Conservation (phyloP, 2,329 filamentous ascomycete genomes). For the Calonectria montana region DNA sequence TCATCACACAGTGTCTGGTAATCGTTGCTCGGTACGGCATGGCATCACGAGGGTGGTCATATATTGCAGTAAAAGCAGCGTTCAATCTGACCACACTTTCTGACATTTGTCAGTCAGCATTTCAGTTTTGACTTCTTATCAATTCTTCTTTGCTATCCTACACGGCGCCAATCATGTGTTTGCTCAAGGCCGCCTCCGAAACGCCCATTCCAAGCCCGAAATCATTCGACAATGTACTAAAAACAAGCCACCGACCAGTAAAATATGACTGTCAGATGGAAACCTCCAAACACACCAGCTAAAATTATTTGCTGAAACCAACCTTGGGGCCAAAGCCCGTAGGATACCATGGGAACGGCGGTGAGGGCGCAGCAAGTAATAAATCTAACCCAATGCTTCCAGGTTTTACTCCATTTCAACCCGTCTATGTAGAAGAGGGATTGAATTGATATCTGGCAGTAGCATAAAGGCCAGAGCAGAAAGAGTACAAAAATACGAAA, state of each 20-base stretch:
- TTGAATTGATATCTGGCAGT: not conserved
- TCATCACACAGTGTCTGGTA: too few species aligned
- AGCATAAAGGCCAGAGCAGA: not conserved
- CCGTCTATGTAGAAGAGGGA: not conserved
- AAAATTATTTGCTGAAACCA: not conserved
- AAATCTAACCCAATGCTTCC: not conserved
- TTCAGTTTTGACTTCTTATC: too few species aligned
- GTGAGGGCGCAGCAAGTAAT: not conserved
- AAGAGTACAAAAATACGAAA: not conserved
- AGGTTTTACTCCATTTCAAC: not conserved
- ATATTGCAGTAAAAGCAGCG: too few species aligned
- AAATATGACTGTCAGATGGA: not conserved
- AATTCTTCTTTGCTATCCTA: too few species aligned
- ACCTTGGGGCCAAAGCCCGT: not conserved
- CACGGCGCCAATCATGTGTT: too few species aligned
- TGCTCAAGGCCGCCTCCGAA: not conserved
- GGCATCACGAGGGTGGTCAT: too few species aligned
- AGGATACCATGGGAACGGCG: not conserved
- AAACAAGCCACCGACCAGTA: not conserved
- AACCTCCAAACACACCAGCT: not conserved
- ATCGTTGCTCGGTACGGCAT: too few species aligned
- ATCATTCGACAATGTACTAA: not conserved
- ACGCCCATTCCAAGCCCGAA: not conserved
- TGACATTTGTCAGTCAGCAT: too few species aligned
- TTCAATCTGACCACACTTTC: too few species aligned